These are phyloP conservation scores for Lactifluus subvellereus DNA, from an alignment of 768 basidiomycete species.

Conservation along the genomic window DNA sequence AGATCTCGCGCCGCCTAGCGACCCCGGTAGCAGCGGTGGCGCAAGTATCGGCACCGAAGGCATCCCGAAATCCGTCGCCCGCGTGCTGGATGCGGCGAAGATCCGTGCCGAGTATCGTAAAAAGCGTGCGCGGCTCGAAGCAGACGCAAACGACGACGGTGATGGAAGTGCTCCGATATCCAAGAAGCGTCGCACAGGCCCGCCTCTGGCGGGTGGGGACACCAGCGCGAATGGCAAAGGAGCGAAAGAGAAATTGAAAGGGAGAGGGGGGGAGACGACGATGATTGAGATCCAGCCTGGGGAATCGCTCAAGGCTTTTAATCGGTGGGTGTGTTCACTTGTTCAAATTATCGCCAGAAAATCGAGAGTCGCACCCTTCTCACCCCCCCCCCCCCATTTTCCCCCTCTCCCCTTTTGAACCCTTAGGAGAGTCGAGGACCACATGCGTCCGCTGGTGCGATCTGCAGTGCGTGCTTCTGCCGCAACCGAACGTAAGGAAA, in stretches of 20 bases:
- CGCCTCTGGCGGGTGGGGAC: slow-evolving; percentile 26
- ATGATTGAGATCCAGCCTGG: slow-evolving; percentile 48
- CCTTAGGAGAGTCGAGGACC: slow-evolving; percentile 64
- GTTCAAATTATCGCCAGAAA: not conserved
- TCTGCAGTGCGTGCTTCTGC: slow-evolving; percentile 55
- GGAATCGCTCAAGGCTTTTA: slow-evolving; percentile 73
- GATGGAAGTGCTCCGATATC: not conserved
- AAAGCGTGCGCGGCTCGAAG: slow-evolving; percentile 28
- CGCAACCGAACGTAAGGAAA: slow-evolving; percentile 41
- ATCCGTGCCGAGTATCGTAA: slow-evolving; percentile 51
- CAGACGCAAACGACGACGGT: slow-evolving; percentile 32
- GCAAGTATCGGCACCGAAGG: slow-evolving; percentile 41
- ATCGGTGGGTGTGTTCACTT: slow-evolving; percentile 45
- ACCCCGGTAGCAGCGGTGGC: not conserved
- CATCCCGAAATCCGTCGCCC: slow-evolving; percentile 62
- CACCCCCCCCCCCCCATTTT: not conserved
- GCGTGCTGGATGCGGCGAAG: slow-evolving; percentile 57
- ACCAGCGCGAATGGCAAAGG: slow-evolving; percentile 11
- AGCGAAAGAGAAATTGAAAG: not conserved
- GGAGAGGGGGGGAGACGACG: slow-evolving; percentile 3
- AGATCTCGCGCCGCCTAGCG: slow-evolving; percentile 25
- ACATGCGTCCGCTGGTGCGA: slow-evolving; percentile 59
- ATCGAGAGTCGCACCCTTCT: not conserved
- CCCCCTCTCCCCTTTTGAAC: not conserved
- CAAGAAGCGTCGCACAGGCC: slow-evolving; percentile 29